Evolutionary conservation across 768 basidiomycete genomes (phyloP).

Genomic region (Trametes cubensis): DNA sequence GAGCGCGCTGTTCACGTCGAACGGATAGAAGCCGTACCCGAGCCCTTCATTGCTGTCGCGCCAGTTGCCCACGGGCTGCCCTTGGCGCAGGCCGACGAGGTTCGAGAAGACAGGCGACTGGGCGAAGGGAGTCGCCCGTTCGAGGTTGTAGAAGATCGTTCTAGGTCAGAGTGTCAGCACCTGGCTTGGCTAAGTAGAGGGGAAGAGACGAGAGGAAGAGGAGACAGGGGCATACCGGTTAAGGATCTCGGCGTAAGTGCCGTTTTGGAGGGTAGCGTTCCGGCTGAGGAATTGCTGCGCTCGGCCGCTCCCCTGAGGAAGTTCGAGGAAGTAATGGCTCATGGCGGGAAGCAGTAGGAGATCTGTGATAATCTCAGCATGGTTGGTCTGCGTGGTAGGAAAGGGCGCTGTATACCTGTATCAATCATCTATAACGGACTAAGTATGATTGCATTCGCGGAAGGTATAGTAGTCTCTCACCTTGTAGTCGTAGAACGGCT

Average conservation of each 20-base stretch:
- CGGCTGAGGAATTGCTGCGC: conserved; percentile 37
- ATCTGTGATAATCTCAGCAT: conserved; percentile 29
- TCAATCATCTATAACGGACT: conserved; percentile 2
- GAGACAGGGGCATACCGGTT: conserved; percentile 29
- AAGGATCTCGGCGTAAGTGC: conserved; percentile 44
- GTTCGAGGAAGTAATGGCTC: conserved; percentile 46
- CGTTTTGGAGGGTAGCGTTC: conserved; percentile 44
- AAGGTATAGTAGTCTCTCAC: conserved; percentile 1
- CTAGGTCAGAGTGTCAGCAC: conserved; percentile 9
- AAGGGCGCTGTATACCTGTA: not conserved
- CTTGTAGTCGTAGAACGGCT: conserved; percentile 45
- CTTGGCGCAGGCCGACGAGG: conserved; percentile 43
- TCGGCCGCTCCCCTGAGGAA: conserved; percentile 44
- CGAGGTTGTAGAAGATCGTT: conserved; percentile 42
- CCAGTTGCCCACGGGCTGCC: conserved; percentile 49
- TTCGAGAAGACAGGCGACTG: conserved; percentile 33
- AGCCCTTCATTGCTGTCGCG: conserved; percentile 46
- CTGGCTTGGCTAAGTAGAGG: not conserved
- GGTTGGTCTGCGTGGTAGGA: conserved; percentile 42
- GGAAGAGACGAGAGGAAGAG: not conserved
- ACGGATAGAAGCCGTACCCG: conserved; percentile 47
- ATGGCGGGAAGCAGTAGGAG: conserved; percentile 45
- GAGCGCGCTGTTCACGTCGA: conserved; percentile 47
- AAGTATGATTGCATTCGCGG: conserved; percentile 21
- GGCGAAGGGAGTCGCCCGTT: conserved; percentile 43